Base-by-base conservation (phyloP, 2,329 filamentous ascomycete genomes). In the Penicillium freii region DNA sequence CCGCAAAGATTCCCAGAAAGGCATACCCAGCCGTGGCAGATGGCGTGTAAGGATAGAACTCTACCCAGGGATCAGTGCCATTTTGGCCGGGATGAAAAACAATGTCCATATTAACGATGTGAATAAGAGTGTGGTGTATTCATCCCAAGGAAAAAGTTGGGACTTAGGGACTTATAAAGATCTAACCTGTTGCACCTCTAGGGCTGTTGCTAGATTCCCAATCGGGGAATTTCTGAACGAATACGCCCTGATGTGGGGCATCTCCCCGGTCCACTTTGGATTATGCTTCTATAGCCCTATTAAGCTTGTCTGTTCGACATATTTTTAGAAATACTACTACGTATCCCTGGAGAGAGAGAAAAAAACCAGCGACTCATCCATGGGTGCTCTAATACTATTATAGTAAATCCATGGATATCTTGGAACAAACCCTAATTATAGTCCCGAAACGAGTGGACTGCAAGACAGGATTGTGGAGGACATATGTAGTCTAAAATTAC, bases 1-100 rank as follows among this genome's bases (percentile, higher is more conserved):
- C 38, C 1, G 65, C 73, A 50, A 76, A 76, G 3, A 75, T 56
- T 0, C 53, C 72, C 59, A 73, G 63, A 44, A 75, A 76, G n/a
- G 69, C 67, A 49, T 69, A 74, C 7, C 70, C 73, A 2, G 72
- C 72, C n/a, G 62, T 59, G 13, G 56, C 56, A 9, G 72, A 74
- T 1, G 73, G 73, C 15, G 62, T 69, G 58, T 76, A 75, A 3
- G 70, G 69, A 52, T 75, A 76, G 61, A 73, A 72, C 7, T 74
- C 72, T 23, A 74, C 70, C 51, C 55, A 68, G 15, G 71, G 69
- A 10, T 36, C 23, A 3, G 67, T 68, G 39, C 72, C 71, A 38
- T 73, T 72, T n/a, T 62, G 48, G 40, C 68, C 70, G 5, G 60
- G 56, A 45, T 73, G 69, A 48, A 59, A 72, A 27, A 66, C 67